Evolutionary conservation across 192 early-diverging fungal genomes (phyloP).

Genomic region (Coemansia sp.): DNA sequence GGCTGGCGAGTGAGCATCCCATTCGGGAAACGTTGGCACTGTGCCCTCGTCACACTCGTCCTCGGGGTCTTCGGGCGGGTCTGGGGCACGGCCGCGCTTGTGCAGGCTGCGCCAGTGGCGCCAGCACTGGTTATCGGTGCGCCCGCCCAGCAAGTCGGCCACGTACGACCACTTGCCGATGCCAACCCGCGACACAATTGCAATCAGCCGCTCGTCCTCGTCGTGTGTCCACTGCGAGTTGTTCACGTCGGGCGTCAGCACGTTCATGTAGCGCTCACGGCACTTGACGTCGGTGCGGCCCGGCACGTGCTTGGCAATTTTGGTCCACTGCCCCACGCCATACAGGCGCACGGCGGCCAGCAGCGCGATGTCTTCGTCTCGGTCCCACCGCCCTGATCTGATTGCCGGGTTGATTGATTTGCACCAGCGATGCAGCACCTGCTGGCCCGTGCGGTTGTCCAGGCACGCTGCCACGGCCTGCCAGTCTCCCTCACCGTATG

Average conservation of each 20-base stretch:
- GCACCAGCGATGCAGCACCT: constrained; percentile 71
- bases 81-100: constrained; percentile 47
- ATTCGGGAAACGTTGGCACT: constrained; percentile 51
- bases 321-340: constrained; percentile 68
- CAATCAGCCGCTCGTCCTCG: constrained; percentile 52
- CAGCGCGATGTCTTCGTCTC: constrained; percentile 68
- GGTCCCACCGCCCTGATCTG: constrained; percentile 61
- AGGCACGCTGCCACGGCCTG: constrained; percentile 64
- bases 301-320: constrained; percentile 65
- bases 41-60: constrained; percentile 50
- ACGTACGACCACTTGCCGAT: constrained; percentile 61
- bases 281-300: constrained; percentile 77
- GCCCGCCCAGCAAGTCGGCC: constrained; percentile 44
- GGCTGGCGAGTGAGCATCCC: constrained; percentile 33
- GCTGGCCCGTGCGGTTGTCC: constrained; percentile 66
- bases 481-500: constrained; percentile 72
- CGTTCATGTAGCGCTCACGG: constrained; percentile 73
- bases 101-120: constrained; percentile 55
- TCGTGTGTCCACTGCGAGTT: constrained; percentile 56
- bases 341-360: constrained; percentile 62
- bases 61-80: constrained; percentile 39
- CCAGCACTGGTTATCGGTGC: constrained; percentile 61
- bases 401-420: constrained; percentile 69
- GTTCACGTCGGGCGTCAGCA: constrained; percentile 59
- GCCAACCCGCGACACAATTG: constrained; percentile 45